Conservation (phyloP, 495 filamentous ascomycete species). For the Parmelia sp. region DNA sequence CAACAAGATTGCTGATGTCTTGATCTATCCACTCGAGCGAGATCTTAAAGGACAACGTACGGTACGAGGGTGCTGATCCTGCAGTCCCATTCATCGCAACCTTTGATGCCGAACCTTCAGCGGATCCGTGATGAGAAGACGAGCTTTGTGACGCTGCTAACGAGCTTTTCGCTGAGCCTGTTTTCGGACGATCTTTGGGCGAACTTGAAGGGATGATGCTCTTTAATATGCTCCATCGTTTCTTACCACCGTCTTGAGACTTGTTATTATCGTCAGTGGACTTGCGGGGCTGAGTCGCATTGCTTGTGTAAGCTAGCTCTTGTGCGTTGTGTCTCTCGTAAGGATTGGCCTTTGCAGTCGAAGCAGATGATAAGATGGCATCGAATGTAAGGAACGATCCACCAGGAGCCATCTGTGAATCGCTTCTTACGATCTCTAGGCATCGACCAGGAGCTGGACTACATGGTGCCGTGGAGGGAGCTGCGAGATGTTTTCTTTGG, state of each 20-base stretch:
- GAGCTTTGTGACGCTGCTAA: not conserved
- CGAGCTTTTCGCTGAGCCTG: not conserved
- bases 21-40: slow-evolving; percentile 68
- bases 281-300: slow-evolving; percentile 22
- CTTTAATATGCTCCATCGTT: slow-evolving; percentile 63
- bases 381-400: slow-evolving; percentile 62
- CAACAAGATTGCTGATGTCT: slow-evolving; percentile 41
- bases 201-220: slow-evolving; percentile 49
- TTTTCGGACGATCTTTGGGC: slow-evolving; percentile 23
- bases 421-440: slow-evolving; percentile 87
- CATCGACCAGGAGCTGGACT: slow-evolving; percentile 85
- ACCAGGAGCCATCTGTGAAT: slow-evolving; percentile 54
- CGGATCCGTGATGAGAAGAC: not conserved
- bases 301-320: slow-evolving; percentile 28
- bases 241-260: slow-evolving; percentile 41
- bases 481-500: slow-evolving; percentile 45
- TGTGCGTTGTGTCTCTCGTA: slow-evolving; percentile 38
- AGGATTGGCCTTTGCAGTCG: slow-evolving; percentile 35
- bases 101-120: slow-evolving; percentile 2
- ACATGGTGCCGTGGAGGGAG: slow-evolving; percentile 73
- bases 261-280: slow-evolving; percentile 6
- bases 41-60: slow-evolving; percentile 67
- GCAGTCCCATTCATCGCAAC: slow-evolving; percentile 3
- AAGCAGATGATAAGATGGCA: slow-evolving; percentile 44
- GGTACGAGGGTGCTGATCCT: slow-evolving; percentile 38